A percentile compares a stretch with the other conserved stretches of the same genome.
These are phyloP conservation scores for Termitomyces sp. DNA, from an alignment of 768 basidiomycete genomes.

Conservation along the genomic window DNA sequence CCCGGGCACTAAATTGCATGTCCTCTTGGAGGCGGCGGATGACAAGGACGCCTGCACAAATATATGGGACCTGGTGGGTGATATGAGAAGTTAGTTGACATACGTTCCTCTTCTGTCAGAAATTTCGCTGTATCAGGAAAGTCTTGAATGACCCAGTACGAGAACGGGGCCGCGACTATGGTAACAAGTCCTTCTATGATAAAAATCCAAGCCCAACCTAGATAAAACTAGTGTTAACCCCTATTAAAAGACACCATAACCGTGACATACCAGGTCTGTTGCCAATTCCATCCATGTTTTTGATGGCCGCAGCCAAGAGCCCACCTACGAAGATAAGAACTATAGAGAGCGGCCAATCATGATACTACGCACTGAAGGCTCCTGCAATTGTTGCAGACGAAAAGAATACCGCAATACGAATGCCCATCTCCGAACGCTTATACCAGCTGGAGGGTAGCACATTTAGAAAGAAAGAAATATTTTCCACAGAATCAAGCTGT, in stretches of 20 bases:
- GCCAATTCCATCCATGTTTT: slow-evolving; percentile 67
- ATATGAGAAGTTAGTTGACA: slow-evolving; percentile 10
- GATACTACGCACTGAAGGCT: slow-evolving; percentile 52
- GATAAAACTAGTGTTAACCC: background rate
- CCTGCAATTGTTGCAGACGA: slow-evolving; percentile 78
- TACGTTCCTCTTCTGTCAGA: slow-evolving; percentile 60
- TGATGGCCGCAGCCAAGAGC: slow-evolving; percentile 61
- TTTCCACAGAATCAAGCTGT: slow-evolving; percentile 3
- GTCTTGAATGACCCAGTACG: slow-evolving; percentile 75
- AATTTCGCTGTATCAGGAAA: slow-evolving; percentile 77
- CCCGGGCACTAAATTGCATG: slow-evolving; percentile 61
- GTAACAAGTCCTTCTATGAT: slow-evolving; percentile 74
- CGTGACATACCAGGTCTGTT: slow-evolving; percentile 51
- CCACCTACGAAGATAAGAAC: slow-evolving; percentile 40
- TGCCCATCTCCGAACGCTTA: slow-evolving; percentile 70
- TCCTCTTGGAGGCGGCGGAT: slow-evolving; percentile 64
- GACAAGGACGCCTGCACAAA: slow-evolving; percentile 49
- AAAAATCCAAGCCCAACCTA: slow-evolving; percentile 68
- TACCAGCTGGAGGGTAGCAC: slow-evolving; percentile 61
- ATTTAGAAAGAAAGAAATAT: background rate
- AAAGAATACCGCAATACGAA: slow-evolving; percentile 73
- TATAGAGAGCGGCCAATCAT: background rate
- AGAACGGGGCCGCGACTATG: slow-evolving; percentile 50
- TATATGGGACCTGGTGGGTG: background rate
- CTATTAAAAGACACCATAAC: slow-evolving; percentile 27